phyloP scores from a whole-genome alignment of 1,139 yeast species.

The Nakaseomyces nivariensis region DNA sequence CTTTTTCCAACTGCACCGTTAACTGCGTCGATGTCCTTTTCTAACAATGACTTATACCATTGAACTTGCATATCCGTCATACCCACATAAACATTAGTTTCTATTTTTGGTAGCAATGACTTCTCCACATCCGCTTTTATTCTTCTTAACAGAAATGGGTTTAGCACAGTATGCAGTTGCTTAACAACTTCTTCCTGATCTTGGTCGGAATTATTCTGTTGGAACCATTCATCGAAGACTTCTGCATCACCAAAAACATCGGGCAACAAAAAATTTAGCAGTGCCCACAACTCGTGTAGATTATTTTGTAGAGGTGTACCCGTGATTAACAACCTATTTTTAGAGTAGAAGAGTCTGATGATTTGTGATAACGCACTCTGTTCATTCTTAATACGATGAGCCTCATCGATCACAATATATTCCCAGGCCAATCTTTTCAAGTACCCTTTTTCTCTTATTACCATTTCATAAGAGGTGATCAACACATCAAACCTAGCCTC shows the following conservation, averaged over 20 bases:
- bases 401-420: conserved; percentile 70
- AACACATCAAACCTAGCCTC: conserved; percentile 63
- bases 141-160: conserved; percentile 66
- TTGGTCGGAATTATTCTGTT: conserved; percentile 30
- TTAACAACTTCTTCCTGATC: conserved; percentile 61
- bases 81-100: conserved; percentile 58
- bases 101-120: conserved; percentile 64
- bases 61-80: conserved; percentile 69
- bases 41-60: conserved; percentile 68
- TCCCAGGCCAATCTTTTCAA: conserved; percentile 62
- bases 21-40: conserved; percentile 75
- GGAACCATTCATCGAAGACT: conserved; percentile 68
- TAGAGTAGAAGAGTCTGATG: conserved; percentile 61
- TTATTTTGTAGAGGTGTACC: conserved; percentile 80
- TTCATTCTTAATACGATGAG: conserved; percentile 73
- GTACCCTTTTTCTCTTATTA: conserved; percentile 59
- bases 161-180: conserved; percentile 80
- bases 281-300: conserved; percentile 72
- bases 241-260: conserved; percentile 71
- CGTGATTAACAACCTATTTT: conserved; percentile 59
- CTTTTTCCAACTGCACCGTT: conserved; percentile 70
- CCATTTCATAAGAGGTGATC: conserved; percentile 67
- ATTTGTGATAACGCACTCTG: conserved; percentile 67
- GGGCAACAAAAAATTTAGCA: conserved; percentile 62
- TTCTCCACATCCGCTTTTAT: conserved; percentile 74